Conservation (phyloP, 164 flowering plant genomes). For the Tetrastigma voinierianum region DNA sequence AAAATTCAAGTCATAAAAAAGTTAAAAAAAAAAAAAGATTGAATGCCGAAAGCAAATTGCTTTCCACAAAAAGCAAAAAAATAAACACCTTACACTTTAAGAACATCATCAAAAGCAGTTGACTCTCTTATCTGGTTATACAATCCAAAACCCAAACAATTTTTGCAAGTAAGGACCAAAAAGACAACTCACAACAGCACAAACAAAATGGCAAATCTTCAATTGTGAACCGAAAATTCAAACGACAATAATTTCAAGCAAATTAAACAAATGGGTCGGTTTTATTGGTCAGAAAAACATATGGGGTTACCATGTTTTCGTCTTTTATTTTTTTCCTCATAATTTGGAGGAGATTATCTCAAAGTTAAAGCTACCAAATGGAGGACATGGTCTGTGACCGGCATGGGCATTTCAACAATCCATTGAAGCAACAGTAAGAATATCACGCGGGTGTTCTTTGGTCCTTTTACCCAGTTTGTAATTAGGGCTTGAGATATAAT, state of each 20-base stretch:
- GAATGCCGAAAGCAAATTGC: no score
- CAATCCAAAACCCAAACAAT: constrained; percentile 10
- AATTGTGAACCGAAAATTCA: no score
- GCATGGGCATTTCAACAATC: constrained; percentile 22
- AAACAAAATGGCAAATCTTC: no score
- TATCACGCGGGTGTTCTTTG: no score
- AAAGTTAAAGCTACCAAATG: constrained; percentile 17
- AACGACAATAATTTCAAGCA: background rate
- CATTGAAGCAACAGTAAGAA: constrained; percentile 16
- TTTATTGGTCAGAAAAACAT: constrained; percentile 4
- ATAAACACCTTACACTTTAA: constrained; percentile 61
- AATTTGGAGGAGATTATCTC: constrained; percentile 9
- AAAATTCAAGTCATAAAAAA: no score
- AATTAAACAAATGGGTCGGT: constrained; percentile 11
- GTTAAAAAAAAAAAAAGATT: no score
- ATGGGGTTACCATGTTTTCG: constrained; percentile 43
- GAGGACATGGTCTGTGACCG: constrained; percentile 11
- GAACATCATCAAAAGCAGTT: constrained; percentile 25
- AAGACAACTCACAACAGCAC: no score
- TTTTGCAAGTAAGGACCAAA: constrained; percentile 12
- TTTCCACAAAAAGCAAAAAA: no score
- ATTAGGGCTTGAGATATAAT: no score
- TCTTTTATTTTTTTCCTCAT: constrained; percentile 34
- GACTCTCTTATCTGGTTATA: constrained; percentile 46
- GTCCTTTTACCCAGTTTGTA: no score